Base-by-base conservation (phyloP, 352 stramenopile genomes). In the Phytophthora macrochlamydospora region DNA sequence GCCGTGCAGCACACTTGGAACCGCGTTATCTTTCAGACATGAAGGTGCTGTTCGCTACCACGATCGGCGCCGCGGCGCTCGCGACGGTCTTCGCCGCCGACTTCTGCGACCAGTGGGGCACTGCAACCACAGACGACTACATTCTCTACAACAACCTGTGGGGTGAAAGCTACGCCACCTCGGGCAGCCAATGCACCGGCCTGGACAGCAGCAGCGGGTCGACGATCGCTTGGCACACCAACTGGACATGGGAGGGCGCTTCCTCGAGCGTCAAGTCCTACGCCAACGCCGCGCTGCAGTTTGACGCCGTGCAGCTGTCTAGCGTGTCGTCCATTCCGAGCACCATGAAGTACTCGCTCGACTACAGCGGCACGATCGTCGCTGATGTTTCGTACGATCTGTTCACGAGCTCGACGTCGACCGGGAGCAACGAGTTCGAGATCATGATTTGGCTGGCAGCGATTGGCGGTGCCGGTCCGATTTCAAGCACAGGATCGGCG, bases 91-190 rank as follows among this genome's bases (percentile, higher is more conserved):
- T 32, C 1, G 64, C 58, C 7, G 58, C 9, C 12, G 32, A 63
- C 3, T 62, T 65, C 51, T 73, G 66, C 40, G 76, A 69, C 51
- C 63, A 84, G 40, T 84, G 72, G 72, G 66, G 58, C 31, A 56
- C 55, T 2, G 33, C 49, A 1, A 71, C 52, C 13, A 61, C 66
- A 3, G 69, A 66, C 56, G 57, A 75, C 56, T 84, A 74, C 56
- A 81, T 77, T 52, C 54, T 84, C 29, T 84, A 81, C 67, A 84
- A 81, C 64, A 71, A 84, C 42, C 54, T 84, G 32, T 84, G 76
- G 76, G 65, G 67, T 28, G 44, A 65, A 33, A 62, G 51, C 56
- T 52, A 63, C 11, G 67, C 63, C 38, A 73, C 65, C 1, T 73
- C 69, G 18, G 66, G 73, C 51, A 79, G 61, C 38, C 76, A 84